Base-by-base conservation (phyloP, 164 flowering plant genomes). In the Chimonanthus praecox region DNA sequence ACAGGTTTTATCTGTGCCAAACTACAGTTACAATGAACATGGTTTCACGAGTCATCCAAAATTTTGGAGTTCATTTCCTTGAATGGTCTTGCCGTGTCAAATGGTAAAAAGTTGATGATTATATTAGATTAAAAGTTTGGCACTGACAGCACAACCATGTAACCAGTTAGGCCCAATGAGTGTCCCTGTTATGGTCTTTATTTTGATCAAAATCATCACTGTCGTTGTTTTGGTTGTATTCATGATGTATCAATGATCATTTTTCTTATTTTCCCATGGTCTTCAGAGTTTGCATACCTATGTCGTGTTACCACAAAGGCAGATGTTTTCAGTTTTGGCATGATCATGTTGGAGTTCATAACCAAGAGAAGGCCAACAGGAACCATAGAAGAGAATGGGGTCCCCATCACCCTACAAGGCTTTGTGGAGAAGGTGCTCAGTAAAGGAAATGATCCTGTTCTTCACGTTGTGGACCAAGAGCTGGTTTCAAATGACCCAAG, bases 201-300 rank as follows among this genome's bases (percentile, higher is more conserved):
- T 33, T 33, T 33, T 33, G 33, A 33, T 33, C 2, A 33, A 33
- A 33, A 33, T 33, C 33, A 33, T 33, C 33, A 54, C 5, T 8
- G 60, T 5, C 16, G 60, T 54, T 54, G 58, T 54, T 15, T 45
- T 71, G 49, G 4, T 6, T 44, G 6, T 16, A 11, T 47, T 58
- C 20, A 13, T 47, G 13, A 5, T 54, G 60, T n/a, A 54, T 54
- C 60, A 54, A 54, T 54, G 60, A 54, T n/a, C 60, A 11, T 4
- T 54, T 54, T 54, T 54, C 60, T 54, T 9, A 10, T 54, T 54
- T 54, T 13, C 11, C 16, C 16, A n/a, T 13, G 11, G 8, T 49
- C n/a, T 70, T 18, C 86, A 93, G 98, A 93, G 80, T 85, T 88
- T 69, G 98, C 98, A 7, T 94, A 89, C 72, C 90, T 86, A 92